phyloP scores from a whole-genome alignment of 805 yeast genomes.

The Ogataea neopini region DNA sequence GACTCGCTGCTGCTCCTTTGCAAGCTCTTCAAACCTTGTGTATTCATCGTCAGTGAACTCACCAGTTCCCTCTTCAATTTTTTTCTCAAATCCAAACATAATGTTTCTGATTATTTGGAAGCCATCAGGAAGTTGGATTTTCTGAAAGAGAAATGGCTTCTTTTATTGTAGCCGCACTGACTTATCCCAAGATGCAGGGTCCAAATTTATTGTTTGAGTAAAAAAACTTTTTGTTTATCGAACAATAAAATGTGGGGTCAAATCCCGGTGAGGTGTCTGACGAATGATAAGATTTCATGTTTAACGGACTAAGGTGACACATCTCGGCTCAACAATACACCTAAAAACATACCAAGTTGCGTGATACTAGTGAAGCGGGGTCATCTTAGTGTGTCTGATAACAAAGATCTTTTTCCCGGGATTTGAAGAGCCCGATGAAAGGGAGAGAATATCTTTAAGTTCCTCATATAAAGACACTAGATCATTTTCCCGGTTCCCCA shows the following conservation, averaged over 20 bases:
- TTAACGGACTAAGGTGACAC: not conserved
- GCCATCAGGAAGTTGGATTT: too few species aligned
- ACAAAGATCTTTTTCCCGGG: not conserved
- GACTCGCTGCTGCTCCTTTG: constrained; percentile 6
- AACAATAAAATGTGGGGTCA: not conserved
- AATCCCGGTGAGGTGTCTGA: too few species aligned
- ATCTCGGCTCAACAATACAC: too few species aligned
- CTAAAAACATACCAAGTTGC: too few species aligned
- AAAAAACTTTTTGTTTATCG: not conserved
- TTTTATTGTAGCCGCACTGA: not conserved
- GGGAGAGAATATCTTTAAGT: not conserved
- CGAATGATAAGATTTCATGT: too few species aligned
- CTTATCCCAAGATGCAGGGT: not conserved
- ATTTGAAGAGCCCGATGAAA: not conserved
- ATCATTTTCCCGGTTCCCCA: too few species aligned
- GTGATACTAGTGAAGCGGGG: too few species aligned
- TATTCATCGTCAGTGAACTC: constrained; percentile 1
- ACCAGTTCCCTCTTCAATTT: not conserved
- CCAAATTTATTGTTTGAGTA: not conserved
- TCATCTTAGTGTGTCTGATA: too few species aligned
- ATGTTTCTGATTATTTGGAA: too few species aligned
- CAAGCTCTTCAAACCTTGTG: constrained; percentile 2
- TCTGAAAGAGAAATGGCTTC: not conserved
- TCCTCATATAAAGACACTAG: not conserved
- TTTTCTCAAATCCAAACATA: constrained; percentile 1